Percentiles rank a stretch among this genome's conserved stretches.
phyloP scores from a whole-genome alignment of 768 basidiomycete species.

The Auricularia sp. region DNA sequence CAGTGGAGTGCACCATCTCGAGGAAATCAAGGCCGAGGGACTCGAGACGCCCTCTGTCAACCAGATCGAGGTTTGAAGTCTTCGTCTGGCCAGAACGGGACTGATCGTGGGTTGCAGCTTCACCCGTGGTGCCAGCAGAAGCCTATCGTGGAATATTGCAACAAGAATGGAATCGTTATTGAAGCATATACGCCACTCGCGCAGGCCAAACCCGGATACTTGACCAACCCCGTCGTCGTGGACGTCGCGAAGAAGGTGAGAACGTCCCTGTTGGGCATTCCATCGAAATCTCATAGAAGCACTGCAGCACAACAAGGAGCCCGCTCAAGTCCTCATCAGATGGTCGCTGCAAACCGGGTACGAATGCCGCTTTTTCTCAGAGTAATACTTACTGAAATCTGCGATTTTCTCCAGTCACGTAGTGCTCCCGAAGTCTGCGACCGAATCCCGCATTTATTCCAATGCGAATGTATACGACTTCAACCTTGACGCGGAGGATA shows the following conservation, averaged over 20 bases:
- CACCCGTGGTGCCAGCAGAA: slow-evolving; percentile 31
- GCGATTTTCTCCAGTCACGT: slow-evolving; percentile 42
- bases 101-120: slow-evolving; percentile 5
- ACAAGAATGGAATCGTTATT: slow-evolving; percentile 23
- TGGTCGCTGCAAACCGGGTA: slow-evolving; percentile 36
- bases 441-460: slow-evolving; percentile 55
- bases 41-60: slow-evolving; percentile 15
- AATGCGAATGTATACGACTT: slow-evolving; percentile 75
- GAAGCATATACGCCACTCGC: slow-evolving; percentile 32
- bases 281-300: neutral
- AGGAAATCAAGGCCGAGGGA: slow-evolving; percentile 13
- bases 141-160: slow-evolving; percentile 28
- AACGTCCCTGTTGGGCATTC: neutral
- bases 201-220: slow-evolving; percentile 13
- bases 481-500: slow-evolving; percentile 53
- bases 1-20: slow-evolving; percentile 14
- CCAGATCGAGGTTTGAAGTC: slow-evolving; percentile 15
- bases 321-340: slow-evolving; percentile 33
- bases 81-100: neutral
- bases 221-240: slow-evolving; percentile 14
- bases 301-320: slow-evolving; percentile 19
- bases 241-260: slow-evolving; percentile 17
- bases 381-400: neutral
- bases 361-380: slow-evolving; percentile 4
- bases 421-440: slow-evolving; percentile 75